These are phyloP conservation scores for Microdochium paspali DNA, from an alignment of 2,329 filamentous ascomycete genomes.

Conservation along the genomic window DNA sequence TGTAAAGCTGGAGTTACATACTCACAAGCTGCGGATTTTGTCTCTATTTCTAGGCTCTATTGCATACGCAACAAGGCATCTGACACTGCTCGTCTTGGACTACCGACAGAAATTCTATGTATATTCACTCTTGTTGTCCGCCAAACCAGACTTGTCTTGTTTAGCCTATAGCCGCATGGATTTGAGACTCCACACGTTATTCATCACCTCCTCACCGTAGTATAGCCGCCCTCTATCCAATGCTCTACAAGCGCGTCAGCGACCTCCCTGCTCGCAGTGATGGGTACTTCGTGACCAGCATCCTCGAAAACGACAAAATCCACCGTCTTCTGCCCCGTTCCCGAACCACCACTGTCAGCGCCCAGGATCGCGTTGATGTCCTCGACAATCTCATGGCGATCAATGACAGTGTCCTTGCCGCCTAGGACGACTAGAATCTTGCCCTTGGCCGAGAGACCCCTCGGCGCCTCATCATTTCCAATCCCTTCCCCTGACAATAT, in stretches of 20 bases:
- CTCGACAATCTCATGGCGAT: constrained; percentile 52
- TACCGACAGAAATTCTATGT: too few species aligned
- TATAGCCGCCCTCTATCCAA: constrained; percentile 3
- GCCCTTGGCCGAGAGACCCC: constrained; percentile 22
- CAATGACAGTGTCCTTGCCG: constrained; percentile 55
- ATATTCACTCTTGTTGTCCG: too few species aligned
- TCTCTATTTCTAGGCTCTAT: too few species aligned
- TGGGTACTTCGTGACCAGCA: constrained; percentile 62
- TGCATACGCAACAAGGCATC: too few species aligned
- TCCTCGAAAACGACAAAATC: constrained; percentile 42
- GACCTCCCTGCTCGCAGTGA: constrained; percentile 50
- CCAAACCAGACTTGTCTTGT: too few species aligned
- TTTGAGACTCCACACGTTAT: too few species aligned
- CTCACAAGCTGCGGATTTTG: too few species aligned
- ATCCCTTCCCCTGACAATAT: constrained; percentile 35
- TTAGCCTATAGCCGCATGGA: too few species aligned
- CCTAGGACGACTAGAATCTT: constrained; percentile 60
- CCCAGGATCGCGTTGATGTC: constrained; percentile 52
- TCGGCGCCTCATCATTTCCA: constrained; percentile 11
- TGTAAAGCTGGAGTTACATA: too few species aligned
- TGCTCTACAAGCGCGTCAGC: constrained; percentile 27
- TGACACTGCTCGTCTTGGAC: too few species aligned
- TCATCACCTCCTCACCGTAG: not conserved
- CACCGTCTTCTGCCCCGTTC: constrained; percentile 17
- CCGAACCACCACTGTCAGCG: constrained; percentile 26